phyloP scores from a whole-genome alignment of 2,329 filamentous ascomycete species.

The Aspergillus caelatus region DNA sequence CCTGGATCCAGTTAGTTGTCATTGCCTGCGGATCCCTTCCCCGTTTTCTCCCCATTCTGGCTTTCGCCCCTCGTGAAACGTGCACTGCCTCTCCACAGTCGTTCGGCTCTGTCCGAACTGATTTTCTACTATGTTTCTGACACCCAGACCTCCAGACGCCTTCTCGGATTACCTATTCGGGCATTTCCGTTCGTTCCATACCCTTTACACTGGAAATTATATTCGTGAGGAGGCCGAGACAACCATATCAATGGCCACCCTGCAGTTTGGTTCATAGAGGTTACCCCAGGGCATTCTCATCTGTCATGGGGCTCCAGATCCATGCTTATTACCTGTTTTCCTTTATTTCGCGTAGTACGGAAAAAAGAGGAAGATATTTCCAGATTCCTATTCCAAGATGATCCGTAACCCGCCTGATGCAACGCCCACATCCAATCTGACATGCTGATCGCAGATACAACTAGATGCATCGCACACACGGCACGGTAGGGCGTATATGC shows the following conservation, averaged over 20 bases:
- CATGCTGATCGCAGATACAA: not conserved
- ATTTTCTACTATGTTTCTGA: not conserved
- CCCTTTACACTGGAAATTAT: not conserved
- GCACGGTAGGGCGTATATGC: not conserved
- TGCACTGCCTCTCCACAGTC: conserved; percentile 5
- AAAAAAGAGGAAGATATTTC: not conserved
- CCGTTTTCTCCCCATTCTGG: not conserved
- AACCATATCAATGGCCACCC: not conserved
- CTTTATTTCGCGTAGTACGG: not conserved
- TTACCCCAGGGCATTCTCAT: not conserved
- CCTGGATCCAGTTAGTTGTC: not conserved
- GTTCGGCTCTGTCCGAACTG: conserved; percentile 1
- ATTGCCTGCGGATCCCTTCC: not conserved
- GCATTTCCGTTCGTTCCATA: conserved; percentile 5
- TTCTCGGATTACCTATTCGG: conserved; percentile 11
- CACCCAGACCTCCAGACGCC: not conserved
- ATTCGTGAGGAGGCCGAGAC: not conserved
- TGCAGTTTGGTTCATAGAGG: not conserved
- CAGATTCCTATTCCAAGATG: not conserved
- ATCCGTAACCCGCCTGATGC: not conserved
- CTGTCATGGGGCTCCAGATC: not conserved
- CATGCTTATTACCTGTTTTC: not conserved
- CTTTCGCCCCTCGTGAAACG: not conserved
- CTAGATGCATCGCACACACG: not conserved
- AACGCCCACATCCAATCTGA: not conserved